These are phyloP conservation scores for Ilex aquifolium DNA, from an alignment of 257 asterid genomes.

Conservation along the genomic window DNA sequence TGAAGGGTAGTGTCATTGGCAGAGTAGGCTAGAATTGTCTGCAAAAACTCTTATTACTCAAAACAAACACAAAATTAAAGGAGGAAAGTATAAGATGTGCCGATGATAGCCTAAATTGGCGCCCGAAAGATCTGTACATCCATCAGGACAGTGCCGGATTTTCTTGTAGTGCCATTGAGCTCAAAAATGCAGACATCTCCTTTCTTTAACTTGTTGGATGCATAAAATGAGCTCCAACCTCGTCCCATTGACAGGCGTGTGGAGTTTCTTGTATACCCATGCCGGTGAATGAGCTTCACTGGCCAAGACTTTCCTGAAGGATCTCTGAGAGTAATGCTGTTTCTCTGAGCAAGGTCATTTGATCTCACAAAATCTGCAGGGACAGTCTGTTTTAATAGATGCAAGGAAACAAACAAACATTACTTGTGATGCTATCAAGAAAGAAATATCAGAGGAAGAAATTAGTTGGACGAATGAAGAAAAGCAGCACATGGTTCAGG, in stretches of 20 bases:
- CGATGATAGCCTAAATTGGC: too few species aligned
- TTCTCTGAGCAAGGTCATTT: conserved; percentile 5
- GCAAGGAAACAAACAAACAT: not conserved
- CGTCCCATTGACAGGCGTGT: not conserved
- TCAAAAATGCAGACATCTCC: conserved; percentile 25
- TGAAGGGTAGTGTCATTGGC: too few species aligned
- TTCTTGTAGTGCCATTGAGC: not conserved
- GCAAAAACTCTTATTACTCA: too few species aligned
- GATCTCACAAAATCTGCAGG: conserved; percentile 17
- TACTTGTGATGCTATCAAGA: not conserved
- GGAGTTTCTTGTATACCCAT: not conserved
- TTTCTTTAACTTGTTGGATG: conserved; percentile 13
- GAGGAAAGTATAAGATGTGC: too few species aligned
- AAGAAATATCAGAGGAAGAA: not conserved
- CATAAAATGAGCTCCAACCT: conserved; percentile 14
- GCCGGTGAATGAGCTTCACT: conserved; percentile 1
- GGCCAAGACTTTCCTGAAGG: conserved; percentile 8
- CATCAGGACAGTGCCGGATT: too few species aligned
- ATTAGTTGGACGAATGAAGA: not conserved
- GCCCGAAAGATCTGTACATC: too few species aligned
- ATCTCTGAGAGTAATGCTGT: conserved; percentile 9
- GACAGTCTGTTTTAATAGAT: conserved; percentile 7
- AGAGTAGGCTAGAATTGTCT: too few species aligned
- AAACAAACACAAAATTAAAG: too few species aligned
- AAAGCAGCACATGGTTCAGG: not conserved